Evolutionary conservation across 257 asterid species (phyloP), one percentile per base, ranked within the genome.

Genomic region (Vinca minor): DNA sequence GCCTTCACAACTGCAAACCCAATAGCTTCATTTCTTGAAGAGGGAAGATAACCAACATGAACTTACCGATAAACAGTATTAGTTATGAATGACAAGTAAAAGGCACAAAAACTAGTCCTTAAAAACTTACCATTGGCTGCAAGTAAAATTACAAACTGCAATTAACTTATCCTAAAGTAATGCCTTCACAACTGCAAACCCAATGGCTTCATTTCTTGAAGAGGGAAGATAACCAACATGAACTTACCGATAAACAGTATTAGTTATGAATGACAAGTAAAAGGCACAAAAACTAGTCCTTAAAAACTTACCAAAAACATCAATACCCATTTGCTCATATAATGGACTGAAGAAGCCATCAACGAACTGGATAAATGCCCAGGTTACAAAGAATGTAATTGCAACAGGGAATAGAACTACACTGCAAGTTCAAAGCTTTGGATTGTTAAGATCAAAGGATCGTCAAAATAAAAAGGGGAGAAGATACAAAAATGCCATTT

Each of bases 321-420:
- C 87, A 69, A 91, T 74, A 54, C 94, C 98, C 65, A 91, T 79
- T 57, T 82, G 91, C 31, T 69, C 96, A 74, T 91, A 91, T 45
- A 91, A 75, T 48, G 98, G 98, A 83, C 96, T 86, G 82, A 91
- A 91, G 88, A 91, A 91, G 70, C 98, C 96, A 72, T 91, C 98
- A 72, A 91, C 89, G 77, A 91, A 91, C 75, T 91, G 96, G 76
- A 91, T 45, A 74, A 91, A 91, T 96, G 94, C 86, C 98, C 96
- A 91, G 8, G 98, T 91, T 59, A 91, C 81, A 56, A 84, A 91
- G 66, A 91, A 91, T 39, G 98, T 86, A 68, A 91, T 80, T 8
- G 96, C 98, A 56, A 88, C 89, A 8, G 98, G 98, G 69, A 91
- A 88, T 71, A 91, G 91, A 62, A 91, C 96, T 15, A 88, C 85